Evolutionary conservation across 768 basidiomycete genomes (phyloP).

Genomic region (Piloderma croceum): DNA sequence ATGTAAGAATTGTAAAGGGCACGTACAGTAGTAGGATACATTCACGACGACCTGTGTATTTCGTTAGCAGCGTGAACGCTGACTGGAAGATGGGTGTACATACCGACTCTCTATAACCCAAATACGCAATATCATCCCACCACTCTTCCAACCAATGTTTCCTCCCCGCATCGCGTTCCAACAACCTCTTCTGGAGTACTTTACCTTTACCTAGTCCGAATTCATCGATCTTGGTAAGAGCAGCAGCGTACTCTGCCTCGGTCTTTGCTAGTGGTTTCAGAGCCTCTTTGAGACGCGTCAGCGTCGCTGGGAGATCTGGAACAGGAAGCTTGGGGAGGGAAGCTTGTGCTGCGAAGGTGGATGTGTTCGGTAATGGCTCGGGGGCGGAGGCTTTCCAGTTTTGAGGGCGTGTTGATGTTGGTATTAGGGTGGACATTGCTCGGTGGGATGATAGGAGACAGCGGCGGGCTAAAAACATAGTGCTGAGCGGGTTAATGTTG

Average conservation of each 20-base stretch:
- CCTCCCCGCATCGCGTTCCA: constrained; percentile 46
- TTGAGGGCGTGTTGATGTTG: constrained; percentile 31
- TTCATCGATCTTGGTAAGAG: constrained; percentile 59
- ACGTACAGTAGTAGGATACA: constrained; percentile 89
- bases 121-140: constrained; percentile 87
- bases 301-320: constrained; percentile 58
- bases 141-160: constrained; percentile 88
- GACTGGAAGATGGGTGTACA: constrained; percentile 15
- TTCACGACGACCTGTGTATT: constrained; percentile 68
- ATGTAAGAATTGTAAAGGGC: background rate
- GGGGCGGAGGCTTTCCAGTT: constrained; percentile 76
- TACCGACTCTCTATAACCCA: constrained; percentile 83
- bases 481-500: no score
- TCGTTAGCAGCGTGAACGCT: constrained; percentile 3
- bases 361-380: constrained; percentile 40
- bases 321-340: constrained; percentile 72
- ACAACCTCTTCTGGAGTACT: constrained; percentile 62
- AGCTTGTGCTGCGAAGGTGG: constrained; percentile 62
- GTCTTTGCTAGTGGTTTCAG: constrained; percentile 70
- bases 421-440: background rate
- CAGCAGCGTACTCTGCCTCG: constrained; percentile 48
- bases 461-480: no score
- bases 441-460: no score
- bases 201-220: constrained; percentile 41
- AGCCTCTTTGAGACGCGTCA: constrained; percentile 62